Evolutionary conservation across 164 flowering plant genomes (phyloP).

Genomic region (Chimonanthus praecox): DNA sequence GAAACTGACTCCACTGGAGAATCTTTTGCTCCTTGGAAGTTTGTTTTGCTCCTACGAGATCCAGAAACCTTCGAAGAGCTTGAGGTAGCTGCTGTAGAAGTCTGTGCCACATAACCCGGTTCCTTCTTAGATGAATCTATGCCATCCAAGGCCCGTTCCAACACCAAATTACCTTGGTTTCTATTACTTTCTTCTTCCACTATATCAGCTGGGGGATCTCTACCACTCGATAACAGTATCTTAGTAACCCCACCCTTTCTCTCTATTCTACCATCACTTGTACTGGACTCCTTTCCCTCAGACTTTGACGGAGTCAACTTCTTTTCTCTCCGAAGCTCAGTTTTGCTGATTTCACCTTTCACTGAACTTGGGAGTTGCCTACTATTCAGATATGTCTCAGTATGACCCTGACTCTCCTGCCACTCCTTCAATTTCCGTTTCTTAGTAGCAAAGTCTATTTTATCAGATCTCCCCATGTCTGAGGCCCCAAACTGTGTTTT

Average conservation of each 20-base stretch:
- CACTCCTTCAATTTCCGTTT: constrained; percentile 53
- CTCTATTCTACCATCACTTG: constrained; percentile 21
- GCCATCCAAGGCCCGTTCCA: constrained; percentile 36
- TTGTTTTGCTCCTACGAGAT: constrained; percentile 52
- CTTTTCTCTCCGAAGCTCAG: constrained; percentile 29
- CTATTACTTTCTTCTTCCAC: constrained; percentile 18
- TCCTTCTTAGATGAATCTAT: constrained; percentile 47
- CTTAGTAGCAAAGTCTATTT: constrained; percentile 24
- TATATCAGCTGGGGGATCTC: constrained; percentile 18
- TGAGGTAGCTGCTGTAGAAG: constrained; percentile 67
- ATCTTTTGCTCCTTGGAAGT: constrained; percentile 55
- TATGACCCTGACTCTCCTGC: constrained; percentile 29
- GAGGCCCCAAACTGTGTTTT: constrained; percentile 13
- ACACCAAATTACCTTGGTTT: constrained; percentile 19
- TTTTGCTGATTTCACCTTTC: constrained; percentile 34
- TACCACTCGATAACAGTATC: constrained; percentile 15
- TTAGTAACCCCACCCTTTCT: constrained; percentile 20
- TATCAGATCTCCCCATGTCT: constrained; percentile 18
- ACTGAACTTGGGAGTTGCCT: constrained; percentile 9
- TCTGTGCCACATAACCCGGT: constrained; percentile 27
- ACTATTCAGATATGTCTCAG: constrained; percentile 11
- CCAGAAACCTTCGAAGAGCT: constrained; percentile 92
- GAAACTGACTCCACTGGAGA: constrained; percentile 98
- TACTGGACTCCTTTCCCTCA: constrained; percentile 27
- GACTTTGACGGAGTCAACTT: constrained; percentile 24